These are phyloP conservation scores for Colletotrichum tropicicola DNA, from an alignment of 2,329 filamentous ascomycete species.

Conservation along the genomic window DNA sequence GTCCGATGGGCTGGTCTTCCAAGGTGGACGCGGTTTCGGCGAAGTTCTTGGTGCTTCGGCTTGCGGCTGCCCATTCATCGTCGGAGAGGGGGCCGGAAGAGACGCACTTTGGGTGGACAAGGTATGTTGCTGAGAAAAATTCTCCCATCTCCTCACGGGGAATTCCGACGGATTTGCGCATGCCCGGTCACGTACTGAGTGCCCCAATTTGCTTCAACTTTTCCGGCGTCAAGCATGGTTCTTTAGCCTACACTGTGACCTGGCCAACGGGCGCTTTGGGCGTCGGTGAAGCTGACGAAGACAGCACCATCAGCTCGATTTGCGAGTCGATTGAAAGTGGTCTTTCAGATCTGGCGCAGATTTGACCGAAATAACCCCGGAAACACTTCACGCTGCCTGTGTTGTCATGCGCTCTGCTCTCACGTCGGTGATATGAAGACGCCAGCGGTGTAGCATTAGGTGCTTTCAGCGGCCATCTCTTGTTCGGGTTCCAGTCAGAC, in stretches of 20 bases:
- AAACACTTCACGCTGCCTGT: too few species aligned
- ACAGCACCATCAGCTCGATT: conserved; percentile 17
- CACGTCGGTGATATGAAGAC: too few species aligned
- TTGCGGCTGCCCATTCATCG: conserved; percentile 44
- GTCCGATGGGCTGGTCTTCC: conserved; percentile 44
- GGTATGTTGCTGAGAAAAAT: conserved; percentile 41
- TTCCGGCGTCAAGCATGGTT: conserved; percentile 47
- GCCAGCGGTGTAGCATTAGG: too few species aligned
- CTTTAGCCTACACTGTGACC: conserved; percentile 46
- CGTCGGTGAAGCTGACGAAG: conserved; percentile 40
- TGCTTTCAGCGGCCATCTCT: too few species aligned
- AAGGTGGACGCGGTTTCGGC: conserved; percentile 37
- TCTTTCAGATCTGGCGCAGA: conserved; percentile 6
- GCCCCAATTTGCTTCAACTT: conserved; percentile 50
- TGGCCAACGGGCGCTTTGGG: conserved; percentile 54
- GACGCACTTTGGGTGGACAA: conserved; percentile 32
- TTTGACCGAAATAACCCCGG: background rate
- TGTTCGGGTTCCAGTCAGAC: too few species aligned
- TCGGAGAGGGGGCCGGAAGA: conserved; percentile 15
- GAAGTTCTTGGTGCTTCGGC: conserved; percentile 41
- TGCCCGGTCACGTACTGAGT: conserved; percentile 48
- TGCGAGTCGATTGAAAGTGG: conserved; percentile 21
- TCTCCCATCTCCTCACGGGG: conserved; percentile 45
- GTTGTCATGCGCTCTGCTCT: too few species aligned
- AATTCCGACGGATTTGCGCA: conserved; percentile 44